Evolutionary conservation across 2,329 filamentous ascomycete species (phyloP).

Genomic region (Chaetomium sp.): DNA sequence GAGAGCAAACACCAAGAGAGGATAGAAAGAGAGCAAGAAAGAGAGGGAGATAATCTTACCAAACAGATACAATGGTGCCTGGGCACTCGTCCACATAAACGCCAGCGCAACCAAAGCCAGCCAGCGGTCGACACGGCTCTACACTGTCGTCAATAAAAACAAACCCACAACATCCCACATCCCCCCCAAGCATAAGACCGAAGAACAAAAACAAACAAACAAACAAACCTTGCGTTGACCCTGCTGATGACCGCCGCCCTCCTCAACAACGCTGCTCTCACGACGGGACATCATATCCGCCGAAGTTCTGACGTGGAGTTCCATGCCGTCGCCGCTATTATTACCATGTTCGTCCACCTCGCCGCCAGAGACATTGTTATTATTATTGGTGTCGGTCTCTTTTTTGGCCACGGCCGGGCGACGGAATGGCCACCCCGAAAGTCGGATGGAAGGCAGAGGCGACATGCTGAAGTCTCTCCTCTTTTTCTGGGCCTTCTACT

Average conservation of each 20-base stretch:
- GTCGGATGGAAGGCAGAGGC: too few species aligned
- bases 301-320: neutral
- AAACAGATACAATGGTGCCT: conserved; percentile 27
- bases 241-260: neutral
- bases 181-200: too few species aligned
- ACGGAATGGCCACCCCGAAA: too few species aligned
- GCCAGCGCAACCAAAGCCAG: conserved; percentile 26
- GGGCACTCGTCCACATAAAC: conserved; percentile 27
- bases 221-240: neutral
- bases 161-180: too few species aligned
- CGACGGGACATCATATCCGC: neutral
- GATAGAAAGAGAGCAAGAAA: neutral
- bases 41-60: conserved; percentile 14
- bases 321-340: neutral
- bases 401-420: too few species aligned
- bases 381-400: neutral
- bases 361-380: neutral
- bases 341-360: neutral
- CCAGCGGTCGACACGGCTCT: conserved; percentile 16
- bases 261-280: neutral
- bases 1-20: neutral
- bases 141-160: neutral
- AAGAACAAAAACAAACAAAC: neutral
- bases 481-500: too few species aligned
- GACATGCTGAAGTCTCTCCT: too few species aligned